These are phyloP conservation scores for Paulownia fortunei DNA, from an alignment of 257 asterid species.

Conservation along the genomic window DNA sequence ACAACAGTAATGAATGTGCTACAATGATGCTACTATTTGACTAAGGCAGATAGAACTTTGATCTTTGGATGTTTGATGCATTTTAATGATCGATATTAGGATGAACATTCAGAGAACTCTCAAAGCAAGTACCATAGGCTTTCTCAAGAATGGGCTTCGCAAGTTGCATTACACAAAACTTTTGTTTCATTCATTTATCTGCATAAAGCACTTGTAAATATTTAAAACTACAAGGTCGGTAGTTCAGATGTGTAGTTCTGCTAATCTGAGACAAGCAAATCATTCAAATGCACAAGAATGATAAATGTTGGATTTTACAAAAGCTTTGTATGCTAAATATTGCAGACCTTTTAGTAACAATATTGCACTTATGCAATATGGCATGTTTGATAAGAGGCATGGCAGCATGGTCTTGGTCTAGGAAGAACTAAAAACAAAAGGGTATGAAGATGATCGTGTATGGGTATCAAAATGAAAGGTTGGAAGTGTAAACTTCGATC, in stretches of 20 bases:
- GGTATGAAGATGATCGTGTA: background rate
- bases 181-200: background rate
- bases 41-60: background rate
- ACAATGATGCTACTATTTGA: background rate
- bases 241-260: background rate
- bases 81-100: background rate
- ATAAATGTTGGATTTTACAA: background rate
- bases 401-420: slow-evolving; percentile 6
- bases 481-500: slow-evolving; percentile 4
- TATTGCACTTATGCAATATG: slow-evolving; percentile 1
- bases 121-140: background rate
- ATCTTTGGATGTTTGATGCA: background rate
- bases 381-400: slow-evolving; percentile 4
- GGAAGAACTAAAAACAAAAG: background rate
- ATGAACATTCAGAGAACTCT: background rate
- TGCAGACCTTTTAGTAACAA: background rate
- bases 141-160: background rate
- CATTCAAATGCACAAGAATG: background rate
- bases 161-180: background rate
- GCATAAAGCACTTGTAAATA: background rate
- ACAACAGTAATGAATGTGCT: background rate
- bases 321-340: slow-evolving; percentile 1
- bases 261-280: background rate
- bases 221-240: background rate
- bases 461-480: background rate